phyloP scores from a whole-genome alignment of 805 yeast genomes.

The Debaryomyces tyrocola region DNA sequence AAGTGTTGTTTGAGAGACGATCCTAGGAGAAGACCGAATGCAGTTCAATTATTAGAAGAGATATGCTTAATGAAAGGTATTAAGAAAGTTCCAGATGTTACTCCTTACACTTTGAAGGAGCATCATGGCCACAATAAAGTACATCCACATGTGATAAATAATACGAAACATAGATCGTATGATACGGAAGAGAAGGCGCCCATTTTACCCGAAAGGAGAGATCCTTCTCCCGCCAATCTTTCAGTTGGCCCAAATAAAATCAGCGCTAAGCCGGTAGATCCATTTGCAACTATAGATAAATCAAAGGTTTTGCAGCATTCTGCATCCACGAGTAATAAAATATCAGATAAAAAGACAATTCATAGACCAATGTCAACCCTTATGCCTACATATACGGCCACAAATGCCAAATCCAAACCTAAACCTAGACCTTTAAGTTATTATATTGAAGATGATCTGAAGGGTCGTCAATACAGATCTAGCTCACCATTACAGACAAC shows the following conservation, averaged over 20 bases:
- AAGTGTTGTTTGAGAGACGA: conserved; percentile 60
- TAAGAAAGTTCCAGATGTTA: conserved; percentile 40
- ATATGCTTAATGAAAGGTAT: conserved; percentile 58
- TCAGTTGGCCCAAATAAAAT: background rate
- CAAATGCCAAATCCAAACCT: background rate
- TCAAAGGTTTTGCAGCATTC: conserved; percentile 24
- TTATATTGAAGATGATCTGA: conserved; percentile 5
- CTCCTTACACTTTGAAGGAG: conserved; percentile 37
- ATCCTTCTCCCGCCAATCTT: background rate
- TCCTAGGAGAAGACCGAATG: conserved; percentile 73
- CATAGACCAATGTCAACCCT: conserved; percentile 17
- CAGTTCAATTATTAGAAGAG: conserved; percentile 69
- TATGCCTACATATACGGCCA: conserved; percentile 3
- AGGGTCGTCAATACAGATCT: background rate
- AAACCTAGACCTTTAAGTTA: conserved; percentile 7
- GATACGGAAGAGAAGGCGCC: conserved; percentile 5
- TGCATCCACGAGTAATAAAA: conserved; percentile 1
- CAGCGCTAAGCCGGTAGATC: conserved; percentile 27
- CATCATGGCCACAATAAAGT: conserved; percentile 8
- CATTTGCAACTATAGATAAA: conserved; percentile 44
- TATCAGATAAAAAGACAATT: conserved; percentile 1
- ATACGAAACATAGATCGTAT: conserved; percentile 5
- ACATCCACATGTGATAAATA: background rate
- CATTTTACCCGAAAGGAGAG: conserved; percentile 1
- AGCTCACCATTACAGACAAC: background rate